phyloP scores from a whole-genome alignment of 116 monocot species.

The Zostera marina region DNA sequence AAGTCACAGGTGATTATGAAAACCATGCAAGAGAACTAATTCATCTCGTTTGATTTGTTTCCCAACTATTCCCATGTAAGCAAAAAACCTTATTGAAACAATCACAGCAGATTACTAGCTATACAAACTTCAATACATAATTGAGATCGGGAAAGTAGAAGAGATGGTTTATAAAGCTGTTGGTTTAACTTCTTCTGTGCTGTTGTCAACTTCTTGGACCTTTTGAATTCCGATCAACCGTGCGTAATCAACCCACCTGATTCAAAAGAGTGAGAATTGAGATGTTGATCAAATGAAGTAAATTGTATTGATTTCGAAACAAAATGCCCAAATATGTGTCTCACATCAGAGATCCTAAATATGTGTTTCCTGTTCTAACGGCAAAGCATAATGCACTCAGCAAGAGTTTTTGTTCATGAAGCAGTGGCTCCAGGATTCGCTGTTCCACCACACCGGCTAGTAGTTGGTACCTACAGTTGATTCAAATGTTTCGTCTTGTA shows the following conservation, averaged over 20 bases:
- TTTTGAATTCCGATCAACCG: constrained; percentile 74
- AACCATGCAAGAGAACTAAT: too few species aligned
- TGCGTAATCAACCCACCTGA: constrained; percentile 98
- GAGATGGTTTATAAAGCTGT: too few species aligned
- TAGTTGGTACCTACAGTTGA: constrained; percentile 61
- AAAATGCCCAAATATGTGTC: neutral
- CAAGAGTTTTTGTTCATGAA: constrained; percentile 62
- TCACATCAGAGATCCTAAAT: constrained; percentile 84
- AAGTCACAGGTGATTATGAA: too few species aligned
- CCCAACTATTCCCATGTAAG: too few species aligned
- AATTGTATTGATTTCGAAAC: neutral
- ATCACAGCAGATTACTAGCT: too few species aligned
- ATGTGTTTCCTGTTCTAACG: constrained; percentile 93
- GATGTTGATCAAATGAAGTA: neutral
- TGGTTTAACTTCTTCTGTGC: neutral
- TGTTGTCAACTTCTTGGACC: constrained; percentile 17
- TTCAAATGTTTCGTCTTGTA: neutral
- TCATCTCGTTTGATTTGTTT: too few species aligned
- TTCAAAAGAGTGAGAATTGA: neutral
- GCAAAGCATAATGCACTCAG: constrained; percentile 84
- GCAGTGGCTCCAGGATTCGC: constrained; percentile 68
- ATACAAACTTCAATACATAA: too few species aligned
- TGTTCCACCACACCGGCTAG: constrained; percentile 89
- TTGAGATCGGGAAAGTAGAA: too few species aligned
- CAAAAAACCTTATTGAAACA: too few species aligned